Conservation (phyloP, 768 basidiomycete genomes). For the Russula brevipes region DNA sequence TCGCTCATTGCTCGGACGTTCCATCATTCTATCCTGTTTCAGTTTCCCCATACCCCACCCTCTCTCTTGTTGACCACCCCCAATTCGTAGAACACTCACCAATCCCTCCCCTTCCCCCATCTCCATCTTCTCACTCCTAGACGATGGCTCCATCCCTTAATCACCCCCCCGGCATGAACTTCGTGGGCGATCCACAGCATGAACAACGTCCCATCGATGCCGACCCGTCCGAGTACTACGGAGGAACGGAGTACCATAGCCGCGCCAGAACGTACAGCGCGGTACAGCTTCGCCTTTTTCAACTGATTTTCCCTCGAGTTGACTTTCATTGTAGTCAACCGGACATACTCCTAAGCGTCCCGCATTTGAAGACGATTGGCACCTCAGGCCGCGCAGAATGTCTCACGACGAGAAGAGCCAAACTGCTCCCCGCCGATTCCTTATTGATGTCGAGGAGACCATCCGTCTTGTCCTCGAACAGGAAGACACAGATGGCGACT, state of each 20-base stretch:
- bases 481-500: constrained; percentile 96
- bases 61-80: background rate
- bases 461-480: constrained; percentile 94
- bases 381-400: constrained; percentile 68
- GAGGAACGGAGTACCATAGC: constrained; percentile 69
- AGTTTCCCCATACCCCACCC: constrained; percentile 1
- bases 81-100: background rate
- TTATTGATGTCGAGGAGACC: constrained; percentile 97
- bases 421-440: constrained; percentile 77
- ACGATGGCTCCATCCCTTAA: constrained; percentile 60
- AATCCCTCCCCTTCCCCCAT: background rate
- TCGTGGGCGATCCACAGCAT: constrained; percentile 54
- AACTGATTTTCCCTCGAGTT: background rate
- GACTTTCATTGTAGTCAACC: constrained; percentile 12
- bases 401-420: constrained; percentile 87
- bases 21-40: background rate
- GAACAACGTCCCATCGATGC: constrained; percentile 43
- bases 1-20: constrained; percentile 8
- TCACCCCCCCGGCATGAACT: constrained; percentile 60
- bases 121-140: constrained; percentile 9
- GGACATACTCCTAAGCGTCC: constrained; percentile 54
- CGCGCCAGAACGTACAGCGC: constrained; percentile 86
- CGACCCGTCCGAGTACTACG: constrained; percentile 81
- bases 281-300: constrained; percentile 42
- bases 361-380: constrained; percentile 72